A percentile compares a stretch with the other conserved stretches of the same genome.
These are phyloP conservation scores for Pelagophyceae sp. DNA, from an alignment of 352 stramenopile species.

Conservation along the genomic window DNA sequence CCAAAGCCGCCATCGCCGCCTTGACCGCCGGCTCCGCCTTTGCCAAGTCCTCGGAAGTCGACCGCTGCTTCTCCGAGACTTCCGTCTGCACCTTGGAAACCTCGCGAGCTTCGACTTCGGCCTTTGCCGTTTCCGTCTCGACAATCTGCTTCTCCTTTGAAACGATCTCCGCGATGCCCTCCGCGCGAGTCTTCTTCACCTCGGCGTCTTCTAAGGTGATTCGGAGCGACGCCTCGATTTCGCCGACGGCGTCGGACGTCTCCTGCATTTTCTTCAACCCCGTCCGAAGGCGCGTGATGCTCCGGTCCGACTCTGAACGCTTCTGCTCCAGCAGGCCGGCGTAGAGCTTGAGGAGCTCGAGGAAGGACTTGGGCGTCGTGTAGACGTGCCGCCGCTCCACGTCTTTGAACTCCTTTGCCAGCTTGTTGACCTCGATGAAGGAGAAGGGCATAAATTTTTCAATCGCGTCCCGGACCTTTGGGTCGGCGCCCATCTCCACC, in stretches of 20 bases:
- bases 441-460: conserved; percentile 91
- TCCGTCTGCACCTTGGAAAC: conserved; percentile 84
- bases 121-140: conserved; percentile 83
- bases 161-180: conserved; percentile 83
- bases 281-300: conserved; percentile 81
- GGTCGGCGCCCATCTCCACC: conserved; percentile 56
- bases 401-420: conserved; percentile 72
- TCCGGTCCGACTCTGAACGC: conserved; percentile 38
- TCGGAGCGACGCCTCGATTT: conserved; percentile 85
- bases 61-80: conserved; percentile 78
- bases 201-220: conserved; percentile 86
- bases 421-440: conserved; percentile 82
- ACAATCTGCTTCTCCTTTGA: conserved; percentile 89
- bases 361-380: conserved; percentile 87
- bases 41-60: conserved; percentile 68
- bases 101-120: conserved; percentile 76
- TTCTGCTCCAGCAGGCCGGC: conserved; percentile 76
- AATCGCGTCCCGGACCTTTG: conserved; percentile 56
- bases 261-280: conserved; percentile 82
- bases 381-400: conserved; percentile 82
- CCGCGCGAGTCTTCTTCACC: conserved; percentile 84
- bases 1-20: conserved; percentile 86
- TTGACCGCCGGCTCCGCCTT: conserved; percentile 85
- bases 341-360: conserved; percentile 86
- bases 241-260: conserved; percentile 76